Conservation (phyloP, 495 filamentous ascomycete species). For the Tuber microsphaerosporum region DNA sequence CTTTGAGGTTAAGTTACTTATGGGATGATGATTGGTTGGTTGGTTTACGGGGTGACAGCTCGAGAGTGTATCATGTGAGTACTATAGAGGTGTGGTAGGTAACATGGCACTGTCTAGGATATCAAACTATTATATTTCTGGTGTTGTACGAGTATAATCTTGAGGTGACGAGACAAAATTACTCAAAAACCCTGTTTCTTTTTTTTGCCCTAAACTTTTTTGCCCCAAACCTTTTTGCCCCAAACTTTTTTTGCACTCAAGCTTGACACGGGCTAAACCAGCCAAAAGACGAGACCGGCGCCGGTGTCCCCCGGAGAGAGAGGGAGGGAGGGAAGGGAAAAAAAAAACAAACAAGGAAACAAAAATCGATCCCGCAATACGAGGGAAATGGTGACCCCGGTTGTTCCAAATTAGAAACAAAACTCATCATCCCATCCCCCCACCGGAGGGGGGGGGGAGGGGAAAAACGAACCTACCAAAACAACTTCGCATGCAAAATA, state of each 20-base stretch:
- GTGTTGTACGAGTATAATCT: neutral
- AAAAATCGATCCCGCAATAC: neutral
- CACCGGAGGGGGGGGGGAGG: neutral
- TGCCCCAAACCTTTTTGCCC: too few relatives aligned
- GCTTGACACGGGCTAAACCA: neutral
- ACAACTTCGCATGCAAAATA: constrained; percentile 87
- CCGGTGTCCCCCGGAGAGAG: neutral
- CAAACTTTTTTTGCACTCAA: neutral
- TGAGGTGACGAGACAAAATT: neutral
- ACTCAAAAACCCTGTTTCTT: neutral
- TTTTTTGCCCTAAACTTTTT: neutral
- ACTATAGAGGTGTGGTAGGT: neutral
- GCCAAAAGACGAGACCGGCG: neutral
- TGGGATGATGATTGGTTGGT: neutral
- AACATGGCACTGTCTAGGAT: neutral
- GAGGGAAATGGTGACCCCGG: neutral
- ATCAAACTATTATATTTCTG: neutral
- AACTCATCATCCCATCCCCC: neutral
- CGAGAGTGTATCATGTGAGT: neutral
- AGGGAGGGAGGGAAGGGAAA: neutral
- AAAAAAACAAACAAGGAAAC: neutral
- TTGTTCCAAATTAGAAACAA: neutral
- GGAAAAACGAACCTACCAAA: constrained; percentile 42
- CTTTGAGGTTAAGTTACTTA: neutral
- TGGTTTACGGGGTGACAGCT: neutral